These are phyloP conservation scores for Cladosporium sp. DNA, from an alignment of 2,329 filamentous ascomycete species.

Conservation along the genomic window DNA sequence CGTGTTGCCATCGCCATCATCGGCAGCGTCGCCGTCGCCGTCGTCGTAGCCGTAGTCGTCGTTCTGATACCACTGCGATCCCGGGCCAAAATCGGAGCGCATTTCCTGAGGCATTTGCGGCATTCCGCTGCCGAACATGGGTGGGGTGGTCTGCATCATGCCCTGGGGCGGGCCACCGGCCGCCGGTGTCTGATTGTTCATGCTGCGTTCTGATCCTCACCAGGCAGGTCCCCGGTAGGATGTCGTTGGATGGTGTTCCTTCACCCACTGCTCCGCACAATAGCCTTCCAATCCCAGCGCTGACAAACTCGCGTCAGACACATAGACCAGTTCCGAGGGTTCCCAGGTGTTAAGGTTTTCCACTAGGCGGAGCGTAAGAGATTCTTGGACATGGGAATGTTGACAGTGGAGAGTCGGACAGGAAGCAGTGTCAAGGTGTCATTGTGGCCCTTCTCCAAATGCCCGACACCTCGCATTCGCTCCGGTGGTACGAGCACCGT, in stretches of 20 bases:
- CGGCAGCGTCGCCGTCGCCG: constrained; percentile 17
- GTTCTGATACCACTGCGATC: constrained; percentile 18
- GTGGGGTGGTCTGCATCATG: neutral
- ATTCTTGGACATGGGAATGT: neutral
- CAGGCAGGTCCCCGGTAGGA: neutral
- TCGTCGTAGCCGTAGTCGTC: constrained; percentile 23
- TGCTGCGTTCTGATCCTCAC: neutral
- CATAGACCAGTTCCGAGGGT: neutral
- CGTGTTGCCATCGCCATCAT: constrained; percentile 24
- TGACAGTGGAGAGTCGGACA: neutral
- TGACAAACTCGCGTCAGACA: neutral
- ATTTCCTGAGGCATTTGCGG: constrained; percentile 6
- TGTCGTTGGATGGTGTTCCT: neutral
- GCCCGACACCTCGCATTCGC: constrained; percentile 9
- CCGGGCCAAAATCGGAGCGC: constrained; percentile 8
- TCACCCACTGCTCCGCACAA: neutral
- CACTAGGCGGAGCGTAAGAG: neutral
- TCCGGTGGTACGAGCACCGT: neutral
- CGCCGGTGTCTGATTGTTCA: neutral
- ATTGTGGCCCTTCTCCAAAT: neutral
- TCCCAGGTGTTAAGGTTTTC: neutral
- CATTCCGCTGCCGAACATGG: constrained; percentile 3
- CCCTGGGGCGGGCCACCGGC: neutral
- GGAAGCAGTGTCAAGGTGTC: neutral
- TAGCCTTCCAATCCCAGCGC: neutral